A percentile compares a stretch with the other conserved stretches of the same genome.
Evolutionary conservation across 306 rosid species (phyloP).

Genomic region (Purshia tridentata): DNA sequence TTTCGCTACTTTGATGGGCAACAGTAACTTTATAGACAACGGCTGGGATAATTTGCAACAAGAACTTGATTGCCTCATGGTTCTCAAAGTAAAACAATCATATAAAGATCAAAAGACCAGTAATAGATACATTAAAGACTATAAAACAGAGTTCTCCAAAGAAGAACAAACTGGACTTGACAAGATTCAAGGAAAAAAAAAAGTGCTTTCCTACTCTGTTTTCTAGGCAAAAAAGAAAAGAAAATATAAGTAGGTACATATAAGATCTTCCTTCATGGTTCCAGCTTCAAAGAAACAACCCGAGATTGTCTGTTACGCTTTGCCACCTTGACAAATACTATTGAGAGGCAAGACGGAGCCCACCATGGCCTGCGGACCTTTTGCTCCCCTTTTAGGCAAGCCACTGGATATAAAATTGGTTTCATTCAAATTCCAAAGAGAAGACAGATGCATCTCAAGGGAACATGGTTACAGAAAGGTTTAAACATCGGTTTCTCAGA

Average conservation of each 20-base stretch:
- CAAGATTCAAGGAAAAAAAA: slow-evolving; percentile 21
- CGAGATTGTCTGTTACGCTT: slow-evolving; percentile 96
- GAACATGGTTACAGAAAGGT: neutral
- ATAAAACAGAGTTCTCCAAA: slow-evolving; percentile 54
- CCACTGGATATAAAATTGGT: slow-evolving; percentile 63
- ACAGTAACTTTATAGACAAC: slow-evolving; percentile 7
- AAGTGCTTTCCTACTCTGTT: slow-evolving; percentile 62
- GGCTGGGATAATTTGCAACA: slow-evolving; percentile 23
- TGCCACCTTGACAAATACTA: slow-evolving; percentile 80
- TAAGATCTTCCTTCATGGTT: slow-evolving; percentile 61
- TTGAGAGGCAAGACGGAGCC: slow-evolving; percentile 96
- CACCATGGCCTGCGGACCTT: slow-evolving; percentile 99
- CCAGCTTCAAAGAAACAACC: slow-evolving; percentile 98
- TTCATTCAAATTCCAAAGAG: slow-evolving; percentile 14
- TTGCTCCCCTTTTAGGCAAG: slow-evolving; percentile 99
- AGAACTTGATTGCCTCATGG: slow-evolving; percentile 28
- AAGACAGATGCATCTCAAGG: slow-evolving; percentile 4
- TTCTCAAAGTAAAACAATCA: slow-evolving; percentile 18
- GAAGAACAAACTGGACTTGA: slow-evolving; percentile 47
- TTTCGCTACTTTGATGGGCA: neutral
- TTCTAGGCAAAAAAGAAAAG: slow-evolving; percentile 45
- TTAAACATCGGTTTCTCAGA: neutral
- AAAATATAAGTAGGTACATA: slow-evolving; percentile 49
- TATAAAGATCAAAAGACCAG: slow-evolving; percentile 22
- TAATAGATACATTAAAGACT: slow-evolving; percentile 47